phyloP scores from a whole-genome alignment of 192 early-diverging fungal genomes.

The Glomus cerebriforme region DNA sequence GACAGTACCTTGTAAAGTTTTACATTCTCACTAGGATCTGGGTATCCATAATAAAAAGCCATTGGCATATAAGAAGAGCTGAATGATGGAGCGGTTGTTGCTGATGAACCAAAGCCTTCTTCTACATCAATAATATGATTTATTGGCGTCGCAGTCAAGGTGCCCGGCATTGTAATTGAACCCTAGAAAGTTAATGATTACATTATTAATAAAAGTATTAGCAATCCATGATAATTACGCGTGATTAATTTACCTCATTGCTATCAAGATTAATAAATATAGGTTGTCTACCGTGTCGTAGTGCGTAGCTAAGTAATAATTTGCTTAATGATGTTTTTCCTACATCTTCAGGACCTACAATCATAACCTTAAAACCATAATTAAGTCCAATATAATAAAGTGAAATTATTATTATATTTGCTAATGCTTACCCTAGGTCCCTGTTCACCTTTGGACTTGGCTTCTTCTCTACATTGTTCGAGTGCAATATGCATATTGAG shows the following conservation, averaged over 20 bases:
- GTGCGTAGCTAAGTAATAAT: constrained; percentile 85
- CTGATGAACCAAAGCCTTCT: constrained; percentile 74
- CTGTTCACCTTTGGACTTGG: constrained; percentile 41
- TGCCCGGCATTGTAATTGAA: constrained; percentile 83
- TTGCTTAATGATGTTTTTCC: constrained; percentile 91
- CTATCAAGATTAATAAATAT: constrained; percentile 88
- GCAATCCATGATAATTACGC: neutral
- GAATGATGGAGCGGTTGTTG: constrained; percentile 63
- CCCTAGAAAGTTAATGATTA: constrained; percentile 48
- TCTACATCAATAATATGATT: constrained; percentile 82
- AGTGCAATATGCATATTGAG: constrained; percentile 88
- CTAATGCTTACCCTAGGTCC: constrained; percentile 49
- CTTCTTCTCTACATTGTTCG: constrained; percentile 69
- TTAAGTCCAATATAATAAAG: neutral
- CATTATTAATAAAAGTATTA: neutral
- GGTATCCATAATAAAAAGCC: constrained; percentile 89
- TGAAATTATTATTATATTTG: neutral
- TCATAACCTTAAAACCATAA: constrained; percentile 59
- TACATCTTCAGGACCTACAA: constrained; percentile 89
- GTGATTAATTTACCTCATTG: constrained; percentile 55
- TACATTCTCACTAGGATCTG: constrained; percentile 72
- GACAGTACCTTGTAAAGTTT: constrained; percentile 78
- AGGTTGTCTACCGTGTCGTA: constrained; percentile 70
- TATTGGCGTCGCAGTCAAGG: constrained; percentile 77
- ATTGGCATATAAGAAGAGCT: constrained; percentile 75